Percentiles rank a stretch among this genome's conserved stretches.
These are phyloP conservation scores for Capronia epimyces DNA, from an alignment of 2,329 filamentous ascomycete species.

Conservation along the genomic window DNA sequence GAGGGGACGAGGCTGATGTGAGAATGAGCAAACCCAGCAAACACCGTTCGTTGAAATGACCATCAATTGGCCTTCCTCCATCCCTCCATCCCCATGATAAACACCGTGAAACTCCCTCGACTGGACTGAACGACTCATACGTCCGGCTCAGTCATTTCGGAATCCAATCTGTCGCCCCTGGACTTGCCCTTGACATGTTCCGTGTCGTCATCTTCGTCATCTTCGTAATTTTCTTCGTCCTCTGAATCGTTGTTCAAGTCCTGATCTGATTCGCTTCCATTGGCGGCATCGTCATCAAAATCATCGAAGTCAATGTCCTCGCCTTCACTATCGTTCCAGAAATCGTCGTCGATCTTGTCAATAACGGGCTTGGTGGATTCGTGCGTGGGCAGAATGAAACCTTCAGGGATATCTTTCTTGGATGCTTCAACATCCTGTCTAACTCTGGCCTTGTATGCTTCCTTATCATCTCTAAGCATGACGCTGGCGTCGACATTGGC, in stretches of 20 bases:
- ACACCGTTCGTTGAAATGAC: not conserved
- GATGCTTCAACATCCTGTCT: constrained; percentile 65
- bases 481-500: constrained; percentile 93
- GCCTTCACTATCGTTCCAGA: constrained; percentile 74
- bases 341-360: constrained; percentile 67
- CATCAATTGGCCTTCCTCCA: not conserved
- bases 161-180: constrained; percentile 22
- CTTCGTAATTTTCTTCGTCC: constrained; percentile 43
- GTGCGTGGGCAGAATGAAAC: constrained; percentile 75
- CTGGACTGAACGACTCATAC: not conserved
- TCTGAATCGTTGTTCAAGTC: constrained; percentile 54
- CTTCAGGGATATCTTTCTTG: constrained; percentile 71
- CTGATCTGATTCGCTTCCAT: constrained; percentile 26
- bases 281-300: constrained; percentile 48
- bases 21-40: not conserved
- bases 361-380: constrained; percentile 52
- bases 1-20: not conserved
- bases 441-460: constrained; percentile 65
- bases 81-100: not conserved
- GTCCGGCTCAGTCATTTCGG: constrained; percentile 27
- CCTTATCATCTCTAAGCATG: constrained; percentile 68
- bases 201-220: constrained; percentile 17
- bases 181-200: constrained; percentile 23
- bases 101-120: not conserved
- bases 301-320: constrained; percentile 48